These are phyloP conservation scores for Melanogaster broomeanus DNA, from an alignment of 768 basidiomycete species.

Conservation along the genomic window DNA sequence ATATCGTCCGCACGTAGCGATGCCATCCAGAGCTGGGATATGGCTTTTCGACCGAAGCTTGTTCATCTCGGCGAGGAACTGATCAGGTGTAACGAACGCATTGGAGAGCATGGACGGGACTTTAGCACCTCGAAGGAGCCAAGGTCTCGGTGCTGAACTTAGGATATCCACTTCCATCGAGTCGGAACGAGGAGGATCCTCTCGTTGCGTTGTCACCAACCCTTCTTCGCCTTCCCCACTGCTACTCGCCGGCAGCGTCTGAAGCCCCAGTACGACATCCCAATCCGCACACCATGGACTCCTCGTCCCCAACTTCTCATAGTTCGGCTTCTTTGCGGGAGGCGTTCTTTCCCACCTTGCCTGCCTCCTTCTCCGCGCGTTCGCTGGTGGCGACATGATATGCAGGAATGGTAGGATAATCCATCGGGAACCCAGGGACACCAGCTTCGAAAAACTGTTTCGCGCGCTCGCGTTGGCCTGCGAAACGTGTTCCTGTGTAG, in stretches of 20 bases:
- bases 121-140: slow-evolving; percentile 69
- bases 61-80: slow-evolving; percentile 58
- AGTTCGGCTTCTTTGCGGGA: slow-evolving; percentile 84
- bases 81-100: slow-evolving; percentile 42
- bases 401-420: slow-evolving; percentile 64
- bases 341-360: slow-evolving; percentile 78
- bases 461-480: slow-evolving; percentile 80
- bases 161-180: slow-evolving; percentile 10
- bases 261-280: slow-evolving; percentile 64
- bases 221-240: slow-evolving; percentile 30
- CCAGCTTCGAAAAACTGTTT: slow-evolving; percentile 86
- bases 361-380: slow-evolving; percentile 54
- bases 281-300: slow-evolving; percentile 83
- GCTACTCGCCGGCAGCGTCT: slow-evolving; percentile 11
- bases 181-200: slow-evolving; percentile 24
- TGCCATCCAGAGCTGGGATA: slow-evolving; percentile 39
- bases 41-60: slow-evolving; percentile 56
- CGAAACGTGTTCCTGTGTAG: slow-evolving; percentile 82
- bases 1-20: slow-evolving; percentile 43
- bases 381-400: slow-evolving; percentile 51
- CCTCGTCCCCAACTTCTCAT: slow-evolving; percentile 57
- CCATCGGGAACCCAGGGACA: slow-evolving; percentile 73
- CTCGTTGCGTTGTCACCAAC: slow-evolving; percentile 62
- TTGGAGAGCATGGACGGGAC: slow-evolving; percentile 47
- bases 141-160: slow-evolving; percentile 40